Evolutionary conservation across 768 basidiomycete genomes (phyloP).

Genomic region (Tephrocybe sp.): DNA sequence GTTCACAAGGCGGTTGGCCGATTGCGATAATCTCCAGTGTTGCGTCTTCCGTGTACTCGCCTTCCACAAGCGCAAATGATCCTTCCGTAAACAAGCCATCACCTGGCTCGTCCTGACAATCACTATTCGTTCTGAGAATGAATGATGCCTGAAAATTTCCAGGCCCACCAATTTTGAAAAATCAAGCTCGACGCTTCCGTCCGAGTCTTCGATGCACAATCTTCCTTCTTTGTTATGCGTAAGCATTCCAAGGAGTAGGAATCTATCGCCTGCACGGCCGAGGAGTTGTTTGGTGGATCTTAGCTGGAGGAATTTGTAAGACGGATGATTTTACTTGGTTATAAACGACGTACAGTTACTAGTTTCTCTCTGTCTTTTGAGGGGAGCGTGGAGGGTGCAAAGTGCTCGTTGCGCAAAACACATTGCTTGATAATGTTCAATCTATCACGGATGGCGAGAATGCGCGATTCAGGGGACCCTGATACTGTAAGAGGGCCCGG

Average conservation of each 20-base stretch:
- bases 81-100: slow-evolving; percentile 97
- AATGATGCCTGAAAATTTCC: slow-evolving; percentile 4
- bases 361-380: slow-evolving; percentile 85
- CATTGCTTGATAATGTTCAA: slow-evolving; percentile 92
- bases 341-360: slow-evolving; percentile 74
- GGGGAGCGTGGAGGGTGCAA: slow-evolving; percentile 92
- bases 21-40: slow-evolving; percentile 89
- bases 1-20: slow-evolving; percentile 96
- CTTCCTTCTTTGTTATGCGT: slow-evolving; percentile 87
- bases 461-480: slow-evolving; percentile 81
- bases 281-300: slow-evolving; percentile 95
- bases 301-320: slow-evolving; percentile 47
- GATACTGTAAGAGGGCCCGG: slow-evolving; percentile 63
- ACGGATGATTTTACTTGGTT: neutral
- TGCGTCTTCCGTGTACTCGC: slow-evolving; percentile 93
- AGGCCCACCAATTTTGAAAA: slow-evolving; percentile 76
- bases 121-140: slow-evolving; percentile 19
- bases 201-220: slow-evolving; percentile 89
- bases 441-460: slow-evolving; percentile 78
- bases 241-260: slow-evolving; percentile 93
- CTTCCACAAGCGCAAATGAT: slow-evolving; percentile 92
- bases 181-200: slow-evolving; percentile 87
- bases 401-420: slow-evolving; percentile 94
- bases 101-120: slow-evolving; percentile 75
- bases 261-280: slow-evolving; percentile 86